A percentile compares a stretch with the other conserved stretches of the same genome.
phyloP scores from a whole-genome alignment of 1,139 yeast genomes.

The Diutina scorzettiae region DNA sequence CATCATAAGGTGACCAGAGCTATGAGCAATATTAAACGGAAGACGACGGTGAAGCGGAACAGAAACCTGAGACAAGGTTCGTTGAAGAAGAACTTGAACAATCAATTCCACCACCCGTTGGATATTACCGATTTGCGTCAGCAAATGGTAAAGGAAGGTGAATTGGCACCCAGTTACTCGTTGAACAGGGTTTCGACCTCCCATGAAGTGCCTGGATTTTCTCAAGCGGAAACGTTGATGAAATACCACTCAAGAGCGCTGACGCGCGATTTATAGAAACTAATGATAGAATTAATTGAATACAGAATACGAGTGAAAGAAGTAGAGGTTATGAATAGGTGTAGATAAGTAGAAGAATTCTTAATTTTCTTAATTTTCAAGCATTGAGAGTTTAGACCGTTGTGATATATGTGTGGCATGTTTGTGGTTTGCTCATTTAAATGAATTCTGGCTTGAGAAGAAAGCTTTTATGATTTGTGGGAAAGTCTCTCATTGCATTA shows the following conservation, averaged over 20 bases:
- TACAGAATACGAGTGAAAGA: too few species aligned
- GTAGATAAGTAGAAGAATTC: too few species aligned
- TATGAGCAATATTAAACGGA: slow-evolving; percentile 1
- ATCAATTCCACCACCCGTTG: slow-evolving; percentile 12
- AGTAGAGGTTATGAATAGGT: too few species aligned
- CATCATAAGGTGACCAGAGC: slow-evolving; percentile 2
- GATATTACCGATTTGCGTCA: slow-evolving; percentile 24
- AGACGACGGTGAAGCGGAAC: background rate
- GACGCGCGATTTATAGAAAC: background rate
- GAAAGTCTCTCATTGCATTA: too few species aligned
- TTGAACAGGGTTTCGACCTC: slow-evolving; percentile 33
- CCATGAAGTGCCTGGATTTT: slow-evolving; percentile 38
- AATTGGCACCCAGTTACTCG: slow-evolving; percentile 16
- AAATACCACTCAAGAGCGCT: slow-evolving; percentile 19
- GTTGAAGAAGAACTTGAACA: slow-evolving; percentile 5
- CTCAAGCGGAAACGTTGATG: slow-evolving; percentile 37
- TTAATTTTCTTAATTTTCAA: too few species aligned
- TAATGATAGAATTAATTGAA: too few species aligned
- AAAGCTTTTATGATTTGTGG: too few species aligned
- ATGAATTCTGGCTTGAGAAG: too few species aligned
- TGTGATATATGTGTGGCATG: too few species aligned
- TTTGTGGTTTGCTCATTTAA: too few species aligned
- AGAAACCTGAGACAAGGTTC: background rate
- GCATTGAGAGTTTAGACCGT: too few species aligned
- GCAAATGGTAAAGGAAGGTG: slow-evolving; percentile 32